Evolutionary conservation across 164 flowering plant species (phyloP), one percentile per base, ranked within the genome.

Genomic region (Chimonanthus praecox): DNA sequence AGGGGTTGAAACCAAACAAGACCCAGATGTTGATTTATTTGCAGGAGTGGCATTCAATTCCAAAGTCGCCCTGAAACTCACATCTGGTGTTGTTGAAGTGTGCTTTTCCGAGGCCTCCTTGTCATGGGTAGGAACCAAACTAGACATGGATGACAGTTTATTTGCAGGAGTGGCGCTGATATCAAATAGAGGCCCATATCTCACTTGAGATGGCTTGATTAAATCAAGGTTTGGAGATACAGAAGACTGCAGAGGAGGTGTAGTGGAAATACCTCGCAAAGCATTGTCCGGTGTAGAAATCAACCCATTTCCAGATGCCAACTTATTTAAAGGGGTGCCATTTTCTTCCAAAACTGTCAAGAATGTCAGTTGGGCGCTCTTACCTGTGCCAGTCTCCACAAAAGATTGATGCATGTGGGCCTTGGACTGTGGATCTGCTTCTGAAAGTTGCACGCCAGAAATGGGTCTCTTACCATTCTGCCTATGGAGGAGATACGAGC

Each of bases 211-310:
- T 20, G 62, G 47, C 62, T 73, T 73, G 58, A 47, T 65, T 47
- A 15, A 44, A 58, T 44, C 64, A 46, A 49, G 7, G n/a, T 7
- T 13, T 66, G 68, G 68, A 43, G 98, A 94, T 4, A 88, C 76
- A 16, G 98, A 89, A 20, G 82, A 83, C 81, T 88, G 87, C 68
- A 90, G 72, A 49, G 98, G 98, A 48, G 98, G 98, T 6, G 90
- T 79, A 15, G 58, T 73, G 45, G 67, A 58, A 3, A 70, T 72
- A 69, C 77, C 76, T 71, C 70, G 80, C 49, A 73, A 33, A 18
- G n/a, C 67, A 50, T 67, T 76, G 62, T 68, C 73, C 65, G 78
- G 69, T n/a, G 71, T 70, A 68, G 70, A 75, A 73, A 77, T 82
- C 47, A 81, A 72, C 67, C 69, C 54, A 63, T 44, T 49, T 64